Conservation (phyloP, 768 basidiomycete species). For the Pulveroboletus sp. region DNA sequence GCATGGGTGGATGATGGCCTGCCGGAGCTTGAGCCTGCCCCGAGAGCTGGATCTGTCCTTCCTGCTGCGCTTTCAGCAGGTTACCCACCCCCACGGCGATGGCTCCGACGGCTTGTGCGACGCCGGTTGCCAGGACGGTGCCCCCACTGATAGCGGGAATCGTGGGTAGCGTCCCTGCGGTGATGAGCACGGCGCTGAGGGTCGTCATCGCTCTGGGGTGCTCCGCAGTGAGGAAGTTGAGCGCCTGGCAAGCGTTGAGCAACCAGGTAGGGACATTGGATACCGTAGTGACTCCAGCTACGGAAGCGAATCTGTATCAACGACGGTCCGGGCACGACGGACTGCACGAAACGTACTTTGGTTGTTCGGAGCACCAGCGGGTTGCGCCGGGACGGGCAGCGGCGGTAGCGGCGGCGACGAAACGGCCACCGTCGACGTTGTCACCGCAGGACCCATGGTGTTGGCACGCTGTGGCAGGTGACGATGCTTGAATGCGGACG, state of each 20-base stretch:
- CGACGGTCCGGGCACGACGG: neutral
- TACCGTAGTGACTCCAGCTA: slow-evolving; percentile 41
- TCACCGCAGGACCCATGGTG: slow-evolving; percentile 27
- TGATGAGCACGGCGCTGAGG: slow-evolving; percentile 73
- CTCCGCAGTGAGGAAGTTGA: slow-evolving; percentile 69
- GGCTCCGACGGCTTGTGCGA: slow-evolving; percentile 75
- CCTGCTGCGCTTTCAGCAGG: slow-evolving; percentile 47
- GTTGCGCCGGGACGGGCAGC: slow-evolving; percentile 15
- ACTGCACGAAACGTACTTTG: slow-evolving; percentile 15
- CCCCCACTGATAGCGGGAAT: slow-evolving; percentile 71
- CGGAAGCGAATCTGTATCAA: neutral
- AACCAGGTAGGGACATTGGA: slow-evolving; percentile 72
- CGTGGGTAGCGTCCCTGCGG: slow-evolving; percentile 69
- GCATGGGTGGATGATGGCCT: slow-evolving; percentile 25
- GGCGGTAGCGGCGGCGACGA: slow-evolving; percentile 13
- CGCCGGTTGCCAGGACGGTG: slow-evolving; percentile 64
- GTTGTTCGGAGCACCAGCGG: slow-evolving; percentile 7
- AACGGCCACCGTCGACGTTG: slow-evolving; percentile 7
- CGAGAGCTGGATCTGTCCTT: slow-evolving; percentile 32
- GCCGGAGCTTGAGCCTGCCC: slow-evolving; percentile 16
- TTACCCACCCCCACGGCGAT: slow-evolving; percentile 73
- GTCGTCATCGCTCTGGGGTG: slow-evolving; percentile 75
- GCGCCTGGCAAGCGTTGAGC: slow-evolving; percentile 68
- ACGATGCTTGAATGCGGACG: slow-evolving; percentile 27
- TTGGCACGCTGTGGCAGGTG: slow-evolving; percentile 28